Percentiles rank a stretch among this genome's conserved stretches.
phyloP scores from a whole-genome alignment of 805 yeast genomes.

The Lipomyces sp. region DNA sequence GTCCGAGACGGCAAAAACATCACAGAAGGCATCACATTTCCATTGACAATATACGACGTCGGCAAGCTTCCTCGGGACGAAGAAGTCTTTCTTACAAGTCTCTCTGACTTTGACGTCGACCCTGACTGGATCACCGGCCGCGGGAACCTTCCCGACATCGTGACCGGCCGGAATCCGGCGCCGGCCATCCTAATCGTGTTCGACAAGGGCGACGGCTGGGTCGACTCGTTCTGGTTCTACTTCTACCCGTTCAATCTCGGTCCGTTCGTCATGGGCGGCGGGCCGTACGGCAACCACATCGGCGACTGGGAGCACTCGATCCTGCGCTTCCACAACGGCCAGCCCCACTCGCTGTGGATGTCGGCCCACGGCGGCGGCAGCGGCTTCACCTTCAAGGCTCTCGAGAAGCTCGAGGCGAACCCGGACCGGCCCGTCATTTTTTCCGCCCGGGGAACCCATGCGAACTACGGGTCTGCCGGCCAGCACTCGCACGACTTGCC shows the following conservation, averaged over 20 bases:
- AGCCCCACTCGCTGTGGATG: constrained; percentile 88
- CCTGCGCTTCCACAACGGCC: constrained; percentile 76
- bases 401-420: constrained; percentile 57
- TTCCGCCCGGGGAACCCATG: constrained; percentile 95
- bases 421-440: constrained; percentile 68
- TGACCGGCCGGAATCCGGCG: constrained; percentile 70
- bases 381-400: constrained; percentile 72
- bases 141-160: constrained; percentile 61
- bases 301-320: constrained; percentile 98
- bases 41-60: constrained; percentile 35
- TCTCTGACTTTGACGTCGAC: constrained; percentile 62
- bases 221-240: constrained; percentile 94
- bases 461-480: constrained; percentile 93
- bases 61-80: constrained; percentile 35
- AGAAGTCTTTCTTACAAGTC: constrained; percentile 58
- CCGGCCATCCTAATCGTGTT: constrained; percentile 80
- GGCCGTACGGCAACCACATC: constrained; percentile 95
- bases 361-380: constrained; percentile 98
- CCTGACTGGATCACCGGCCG: constrained; percentile 87
- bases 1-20: constrained; percentile 36
- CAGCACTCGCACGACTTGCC: constrained; percentile 96
- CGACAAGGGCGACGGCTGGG: constrained; percentile 92
- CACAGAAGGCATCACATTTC: constrained; percentile 30
- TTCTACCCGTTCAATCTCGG: constrained; percentile 93
- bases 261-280: constrained; percentile 95